Percentiles rank a stretch among this genome's conserved stretches.
phyloP scores from a whole-genome alignment of 1,284 basidiomycete species.

The Agroathelia rolfsii region DNA sequence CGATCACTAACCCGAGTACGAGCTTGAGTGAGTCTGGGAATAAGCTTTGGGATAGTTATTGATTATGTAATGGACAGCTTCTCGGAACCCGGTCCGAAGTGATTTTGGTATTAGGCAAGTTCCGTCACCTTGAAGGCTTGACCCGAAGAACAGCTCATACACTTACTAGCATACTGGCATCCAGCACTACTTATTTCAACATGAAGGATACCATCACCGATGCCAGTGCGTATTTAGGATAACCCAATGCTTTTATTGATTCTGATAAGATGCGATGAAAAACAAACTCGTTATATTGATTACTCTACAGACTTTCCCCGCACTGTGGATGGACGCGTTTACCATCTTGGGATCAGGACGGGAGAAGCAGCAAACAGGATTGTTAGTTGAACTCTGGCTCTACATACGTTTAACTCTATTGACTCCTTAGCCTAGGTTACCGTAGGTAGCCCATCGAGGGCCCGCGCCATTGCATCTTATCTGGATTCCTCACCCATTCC shows the following conservation, averaged over 20 bases:
- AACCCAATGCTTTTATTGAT: slow-evolving; percentile 5
- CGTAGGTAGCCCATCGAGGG: slow-evolving; percentile 66
- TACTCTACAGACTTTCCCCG: slow-evolving; percentile 56
- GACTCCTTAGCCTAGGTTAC: slow-evolving; percentile 42
- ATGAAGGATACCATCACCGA: slow-evolving; percentile 53
- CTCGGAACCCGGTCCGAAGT: too few species aligned
- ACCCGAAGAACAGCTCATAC: too few species aligned
- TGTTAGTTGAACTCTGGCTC: slow-evolving; percentile 28
- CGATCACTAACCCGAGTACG: too few species aligned
- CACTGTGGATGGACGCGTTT: slow-evolving; percentile 60
- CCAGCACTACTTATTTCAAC: slow-evolving; percentile 5
- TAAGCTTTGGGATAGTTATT: too few species aligned
- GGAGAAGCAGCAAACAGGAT: slow-evolving; percentile 79
- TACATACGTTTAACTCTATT: slow-evolving; percentile 1
- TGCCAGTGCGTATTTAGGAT: slow-evolving; percentile 37
- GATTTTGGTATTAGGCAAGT: too few species aligned
- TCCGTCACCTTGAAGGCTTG: too few species aligned
- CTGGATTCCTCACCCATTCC: slow-evolving; percentile 50
- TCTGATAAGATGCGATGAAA: slow-evolving; percentile 2
- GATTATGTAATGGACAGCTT: too few species aligned
- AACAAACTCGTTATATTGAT: slow-evolving; percentile 7
- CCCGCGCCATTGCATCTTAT: slow-evolving; percentile 45
- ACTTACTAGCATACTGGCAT: too few species aligned
- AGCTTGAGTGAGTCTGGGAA: too few species aligned
- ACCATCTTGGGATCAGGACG: slow-evolving; percentile 64